Evolutionary conservation across 2,329 filamentous ascomycete genomes (phyloP).

Genomic region (Monosporascus sp.): DNA sequence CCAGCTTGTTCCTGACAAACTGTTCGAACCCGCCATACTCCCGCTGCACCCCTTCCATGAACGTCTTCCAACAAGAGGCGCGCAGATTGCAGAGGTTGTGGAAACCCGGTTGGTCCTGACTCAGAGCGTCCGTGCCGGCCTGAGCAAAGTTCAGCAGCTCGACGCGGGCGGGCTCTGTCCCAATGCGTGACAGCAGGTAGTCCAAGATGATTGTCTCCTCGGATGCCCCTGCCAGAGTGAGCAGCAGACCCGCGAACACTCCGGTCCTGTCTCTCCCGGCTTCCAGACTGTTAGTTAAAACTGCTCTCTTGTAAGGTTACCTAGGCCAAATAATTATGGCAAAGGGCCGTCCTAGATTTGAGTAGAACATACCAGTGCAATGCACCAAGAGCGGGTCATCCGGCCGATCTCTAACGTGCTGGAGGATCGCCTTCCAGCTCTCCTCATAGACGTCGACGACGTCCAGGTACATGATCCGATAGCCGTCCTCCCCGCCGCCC

Average conservation of each 20-base stretch:
- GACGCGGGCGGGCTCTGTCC: conserved; percentile 45
- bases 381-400: conserved; percentile 45
- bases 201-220: conserved; percentile 39
- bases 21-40: conserved; percentile 44
- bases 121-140: conserved; percentile 29
- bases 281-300: conserved; percentile 16
- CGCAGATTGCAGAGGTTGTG: conserved; percentile 41
- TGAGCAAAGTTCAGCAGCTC: conserved; percentile 39
- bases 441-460: conserved; percentile 38
- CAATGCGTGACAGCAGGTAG: conserved; percentile 50
- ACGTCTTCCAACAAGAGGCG: conserved; percentile 39
- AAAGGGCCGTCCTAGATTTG: not conserved
- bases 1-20: conserved; percentile 40
- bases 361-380: conserved; percentile 41
- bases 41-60: conserved; percentile 36
- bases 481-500: conserved; percentile 39
- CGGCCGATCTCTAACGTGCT: conserved; percentile 42
- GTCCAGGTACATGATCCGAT: conserved; percentile 42
- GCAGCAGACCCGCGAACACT: conserved; percentile 44
- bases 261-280: conserved; percentile 52
- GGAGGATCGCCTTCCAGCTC: conserved; percentile 39
- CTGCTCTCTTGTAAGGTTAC: not conserved
- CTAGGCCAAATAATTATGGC: too few relatives aligned
- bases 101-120: conserved; percentile 41
- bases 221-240: conserved; percentile 42